These are phyloP conservation scores for Penicillium sp. DNA, from an alignment of 2,329 filamentous ascomycete species.

Conservation along the genomic window DNA sequence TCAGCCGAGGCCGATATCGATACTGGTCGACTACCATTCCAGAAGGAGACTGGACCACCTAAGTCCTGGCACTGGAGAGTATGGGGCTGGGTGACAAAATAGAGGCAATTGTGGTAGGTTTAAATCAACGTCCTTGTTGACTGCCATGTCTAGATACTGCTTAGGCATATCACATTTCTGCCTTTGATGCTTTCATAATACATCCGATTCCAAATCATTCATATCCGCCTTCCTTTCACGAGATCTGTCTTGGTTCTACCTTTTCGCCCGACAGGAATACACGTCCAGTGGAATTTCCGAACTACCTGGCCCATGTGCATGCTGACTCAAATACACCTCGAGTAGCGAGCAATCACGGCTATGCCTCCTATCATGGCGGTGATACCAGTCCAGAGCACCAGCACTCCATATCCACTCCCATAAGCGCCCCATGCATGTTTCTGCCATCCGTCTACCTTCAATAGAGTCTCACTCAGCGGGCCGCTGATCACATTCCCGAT, in stretches of 20 bases:
- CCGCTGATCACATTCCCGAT: constrained; percentile 28
- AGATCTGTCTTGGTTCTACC: too few species aligned
- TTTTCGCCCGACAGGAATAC: too few species aligned
- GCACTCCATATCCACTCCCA: constrained; percentile 24
- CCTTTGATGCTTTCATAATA: not conserved
- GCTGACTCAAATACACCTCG: constrained; percentile 17
- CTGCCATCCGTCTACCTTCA: constrained; percentile 19
- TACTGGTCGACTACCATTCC: constrained; percentile 42
- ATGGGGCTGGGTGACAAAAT: constrained; percentile 28
- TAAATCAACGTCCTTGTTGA: not conserved
- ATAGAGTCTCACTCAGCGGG: constrained; percentile 23
- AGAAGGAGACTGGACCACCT: constrained; percentile 36
- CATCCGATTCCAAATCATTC: not conserved
- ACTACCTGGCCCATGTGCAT: too few species aligned
- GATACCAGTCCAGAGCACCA: constrained; percentile 25
- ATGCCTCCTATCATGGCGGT: constrained; percentile 25
- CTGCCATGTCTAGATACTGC: not conserved
- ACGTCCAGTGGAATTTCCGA: not conserved
- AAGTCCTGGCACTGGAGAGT: constrained; percentile 33
- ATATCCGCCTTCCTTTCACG: not conserved
- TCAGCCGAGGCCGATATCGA: constrained; percentile 48
- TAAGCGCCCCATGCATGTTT: constrained; percentile 19
- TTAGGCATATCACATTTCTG: not conserved
- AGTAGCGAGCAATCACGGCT: constrained; percentile 16
- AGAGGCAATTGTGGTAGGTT: not conserved